Conservation (phyloP, 176 grass and related monocot species). For the Lolium rigidum region DNA sequence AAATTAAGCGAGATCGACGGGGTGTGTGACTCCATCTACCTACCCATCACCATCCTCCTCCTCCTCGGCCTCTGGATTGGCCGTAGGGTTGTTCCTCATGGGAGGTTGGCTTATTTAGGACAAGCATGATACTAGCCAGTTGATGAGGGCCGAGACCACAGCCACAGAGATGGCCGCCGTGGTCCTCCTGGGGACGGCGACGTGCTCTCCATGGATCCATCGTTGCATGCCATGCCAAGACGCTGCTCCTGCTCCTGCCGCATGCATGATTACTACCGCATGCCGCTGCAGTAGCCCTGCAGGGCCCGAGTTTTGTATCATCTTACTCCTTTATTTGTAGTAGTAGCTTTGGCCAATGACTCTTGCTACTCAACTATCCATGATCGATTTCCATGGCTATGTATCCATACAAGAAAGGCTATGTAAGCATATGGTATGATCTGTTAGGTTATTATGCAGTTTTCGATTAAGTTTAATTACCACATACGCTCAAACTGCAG, state of each 20-base stretch:
- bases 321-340: no score
- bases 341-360: no score
- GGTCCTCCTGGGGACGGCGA: constrained; percentile 62
- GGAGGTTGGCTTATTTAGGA: constrained; percentile 70
- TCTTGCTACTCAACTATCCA: no score
- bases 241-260: constrained; percentile 33
- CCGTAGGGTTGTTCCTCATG: constrained; percentile 41
- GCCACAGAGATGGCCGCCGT: background rate
- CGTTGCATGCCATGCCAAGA: background rate
- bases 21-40: background rate
- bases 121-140: background rate
- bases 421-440: no score
- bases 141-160: constrained; percentile 39
- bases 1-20: background rate
- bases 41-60: background rate
- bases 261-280: background rate
- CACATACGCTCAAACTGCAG: no score
- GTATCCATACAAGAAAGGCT: no score
- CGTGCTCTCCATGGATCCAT: constrained; percentile 16
- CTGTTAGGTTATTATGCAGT: no score
- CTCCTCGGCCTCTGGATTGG: constrained; percentile 14
- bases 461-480: no score
- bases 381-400: no score
- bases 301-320: no score
- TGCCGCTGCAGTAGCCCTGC: no score